Percentiles rank a stretch among this genome's conserved stretches.
These are phyloP conservation scores for Saturnispora besseyi DNA, from an alignment of 805 yeast species.

Conservation along the genomic window DNA sequence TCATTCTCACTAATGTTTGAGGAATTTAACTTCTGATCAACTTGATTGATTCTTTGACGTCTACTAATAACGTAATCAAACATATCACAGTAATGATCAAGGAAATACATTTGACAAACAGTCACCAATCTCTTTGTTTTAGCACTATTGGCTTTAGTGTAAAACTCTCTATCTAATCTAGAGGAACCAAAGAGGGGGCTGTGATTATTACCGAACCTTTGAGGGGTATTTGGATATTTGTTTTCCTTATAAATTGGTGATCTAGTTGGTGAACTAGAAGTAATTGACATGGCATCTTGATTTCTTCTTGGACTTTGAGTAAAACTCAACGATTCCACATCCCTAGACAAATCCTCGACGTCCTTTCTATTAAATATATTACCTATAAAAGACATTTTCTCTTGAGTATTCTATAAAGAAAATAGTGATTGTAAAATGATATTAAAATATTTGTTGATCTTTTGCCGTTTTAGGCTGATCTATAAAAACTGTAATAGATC, in stretches of 20 bases:
- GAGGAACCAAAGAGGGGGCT: slow-evolving; percentile 16
- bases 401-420: background rate
- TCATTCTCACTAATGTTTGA: slow-evolving; percentile 27
- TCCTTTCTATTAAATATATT: slow-evolving; percentile 22
- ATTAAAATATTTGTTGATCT: slow-evolving; percentile 13
- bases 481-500: slow-evolving; percentile 2
- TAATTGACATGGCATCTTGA: slow-evolving; percentile 16
- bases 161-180: slow-evolving; percentile 36
- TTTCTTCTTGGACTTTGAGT: slow-evolving; percentile 20
- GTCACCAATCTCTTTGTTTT: slow-evolving; percentile 81
- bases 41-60: slow-evolving; percentile 70
- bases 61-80: slow-evolving; percentile 86
- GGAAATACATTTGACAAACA: slow-evolving; percentile 87
- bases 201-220: background rate
- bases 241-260: slow-evolving; percentile 19
- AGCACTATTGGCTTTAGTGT: slow-evolving; percentile 51
- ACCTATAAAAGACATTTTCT: slow-evolving; percentile 23
- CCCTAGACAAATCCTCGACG: slow-evolving; percentile 28
- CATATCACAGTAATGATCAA: slow-evolving; percentile 94
- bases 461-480: slow-evolving; percentile 3
- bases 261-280: slow-evolving; percentile 26
- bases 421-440: background rate
- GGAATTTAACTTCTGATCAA: slow-evolving; percentile 40
- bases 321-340: slow-evolving; percentile 27
- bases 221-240: slow-evolving; percentile 2